Evolutionary conservation across 176 grass and related monocot species (phyloP), one percentile per base, ranked within the genome.

Genomic region (Eragrostis curvula): DNA sequence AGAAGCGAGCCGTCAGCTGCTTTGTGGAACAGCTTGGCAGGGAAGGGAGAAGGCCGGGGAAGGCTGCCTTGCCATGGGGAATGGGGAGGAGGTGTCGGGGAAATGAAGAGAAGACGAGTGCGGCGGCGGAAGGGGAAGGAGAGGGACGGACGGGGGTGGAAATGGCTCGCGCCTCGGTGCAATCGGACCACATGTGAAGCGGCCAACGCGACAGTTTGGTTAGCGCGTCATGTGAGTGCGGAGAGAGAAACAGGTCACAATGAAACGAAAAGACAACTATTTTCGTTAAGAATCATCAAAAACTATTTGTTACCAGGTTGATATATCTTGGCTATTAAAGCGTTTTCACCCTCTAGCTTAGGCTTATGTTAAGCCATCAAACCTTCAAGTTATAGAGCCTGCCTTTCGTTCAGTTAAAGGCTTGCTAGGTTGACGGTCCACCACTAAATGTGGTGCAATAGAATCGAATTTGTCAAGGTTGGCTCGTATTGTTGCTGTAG

Each of bases 81-180:
- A n/a, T 8, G 8, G 2, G 9, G 66, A 8, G 20, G 20, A 2
- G 66, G 20, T 12, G 66, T 42, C 64, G 64, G 16, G 17, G 32
- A 36, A 36, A 36, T 36, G 32, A 36, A 36, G 64, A 39, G 63
- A 66, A 42, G 65, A 68, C 20, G 66, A 43, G 66, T n/a, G 65
- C 39, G 3, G 60, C 25, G 39, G 39, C 9, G 14, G 61, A 36
- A 36, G 32, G 32, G 32, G 4, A 36, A n/a, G n/a, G n/a, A n/a
- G n/a, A 36, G 32, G 32, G 32, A 36, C 2, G 61, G 29, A 15
- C 13, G 27, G 29, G 39, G 18, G 15, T 39, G 42, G 18, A 44
- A 68, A 68, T 68, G 66, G 66, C 20, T 68, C 66, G 66, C 40
- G 66, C 66, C 40, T 68, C 20, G 9, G 66, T 43, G 66, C 40